A percentile compares a stretch with the other conserved stretches of the same genome.
Evolutionary conservation across 2,329 filamentous ascomycete species (phyloP).

Genomic region (Rutstroemia sydowiana): DNA sequence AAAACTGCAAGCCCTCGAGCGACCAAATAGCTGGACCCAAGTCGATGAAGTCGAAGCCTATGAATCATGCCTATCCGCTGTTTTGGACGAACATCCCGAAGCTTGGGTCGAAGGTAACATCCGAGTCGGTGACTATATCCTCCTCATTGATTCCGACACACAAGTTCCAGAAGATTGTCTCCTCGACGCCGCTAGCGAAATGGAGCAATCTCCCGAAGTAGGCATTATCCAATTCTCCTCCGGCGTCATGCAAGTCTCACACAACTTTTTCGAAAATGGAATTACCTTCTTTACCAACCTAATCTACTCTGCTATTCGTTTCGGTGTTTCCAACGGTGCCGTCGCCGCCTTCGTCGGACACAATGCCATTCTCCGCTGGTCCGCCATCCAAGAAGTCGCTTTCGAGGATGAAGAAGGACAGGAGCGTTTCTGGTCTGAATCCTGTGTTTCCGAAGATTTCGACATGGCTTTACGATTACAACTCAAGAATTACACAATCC

Average conservation of each 20-base stretch:
- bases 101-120: conserved; percentile 55
- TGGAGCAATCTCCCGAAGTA: conserved; percentile 62
- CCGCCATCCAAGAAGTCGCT: conserved; percentile 50
- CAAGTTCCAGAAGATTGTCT: conserved; percentile 61
- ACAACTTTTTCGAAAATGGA: conserved; percentile 66
- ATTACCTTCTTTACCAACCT: conserved; percentile 73
- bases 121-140: conserved; percentile 54
- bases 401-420: conserved; percentile 44
- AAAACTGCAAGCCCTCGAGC: conserved; percentile 2
- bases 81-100: conserved; percentile 41
- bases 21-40: conserved; percentile 8
- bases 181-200: conserved; percentile 64
- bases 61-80: conserved; percentile 39
- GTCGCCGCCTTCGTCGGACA: conserved; percentile 66
- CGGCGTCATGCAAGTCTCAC: conserved; percentile 68
- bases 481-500: conserved; percentile 59
- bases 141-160: conserved; percentile 63
- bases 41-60: conserved; percentile 40
- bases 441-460: conserved; percentile 70
- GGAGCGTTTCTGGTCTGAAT: conserved; percentile 66
- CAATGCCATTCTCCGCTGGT: conserved; percentile 68
- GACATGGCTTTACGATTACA: conserved; percentile 69
- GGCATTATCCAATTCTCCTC: conserved; percentile 68
- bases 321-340: conserved; percentile 63
- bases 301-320: conserved; percentile 66